phyloP scores from a whole-genome alignment of 495 filamentous ascomycete genomes.

The Tuber melanosporum region DNA sequence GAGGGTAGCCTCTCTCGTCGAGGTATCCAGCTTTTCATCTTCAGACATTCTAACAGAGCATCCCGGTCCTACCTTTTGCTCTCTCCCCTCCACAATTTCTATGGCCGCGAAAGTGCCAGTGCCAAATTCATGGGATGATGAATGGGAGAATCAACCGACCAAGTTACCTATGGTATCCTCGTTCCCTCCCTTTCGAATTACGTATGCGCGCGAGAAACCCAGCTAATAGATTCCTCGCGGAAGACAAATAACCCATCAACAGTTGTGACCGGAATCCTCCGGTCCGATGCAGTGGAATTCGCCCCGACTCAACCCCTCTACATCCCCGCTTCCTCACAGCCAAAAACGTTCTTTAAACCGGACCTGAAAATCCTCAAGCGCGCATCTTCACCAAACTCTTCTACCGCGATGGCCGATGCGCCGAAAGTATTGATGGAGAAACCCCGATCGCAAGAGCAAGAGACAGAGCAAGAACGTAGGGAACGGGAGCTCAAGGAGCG shows the following conservation, averaged over 20 bases:
- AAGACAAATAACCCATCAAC: slow-evolving; percentile 11
- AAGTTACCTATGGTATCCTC: slow-evolving; percentile 5
- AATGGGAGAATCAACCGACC: slow-evolving; percentile 28
- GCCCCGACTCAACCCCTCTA: slow-evolving; percentile 17
- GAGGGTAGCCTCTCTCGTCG: neutral
- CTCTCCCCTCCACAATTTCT: neutral
- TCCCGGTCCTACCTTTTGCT: neutral
- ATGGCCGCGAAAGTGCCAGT: slow-evolving; percentile 5
- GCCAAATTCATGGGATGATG: slow-evolving; percentile 39
- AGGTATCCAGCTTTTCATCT: neutral
- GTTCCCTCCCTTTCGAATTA: neutral
- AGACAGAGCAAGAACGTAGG: slow-evolving; percentile 23
- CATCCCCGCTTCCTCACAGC: slow-evolving; percentile 21
- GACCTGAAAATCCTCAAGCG: slow-evolving; percentile 40
- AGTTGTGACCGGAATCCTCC: slow-evolving; percentile 11
- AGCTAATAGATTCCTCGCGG: slow-evolving; percentile 14
- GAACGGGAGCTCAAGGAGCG: slow-evolving; percentile 34
- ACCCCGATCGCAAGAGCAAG: slow-evolving; percentile 20
- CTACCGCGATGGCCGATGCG: neutral
- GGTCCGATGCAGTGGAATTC: slow-evolving; percentile 17
- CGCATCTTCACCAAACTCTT: slow-evolving; percentile 11
- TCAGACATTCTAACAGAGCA: neutral
- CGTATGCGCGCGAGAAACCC: neutral
- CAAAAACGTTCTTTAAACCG: slow-evolving; percentile 35
- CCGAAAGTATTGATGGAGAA: slow-evolving; percentile 11